Evolutionary conservation across 176 grass and related monocot species (phyloP).

Genomic region (Panicum miliaceum): DNA sequence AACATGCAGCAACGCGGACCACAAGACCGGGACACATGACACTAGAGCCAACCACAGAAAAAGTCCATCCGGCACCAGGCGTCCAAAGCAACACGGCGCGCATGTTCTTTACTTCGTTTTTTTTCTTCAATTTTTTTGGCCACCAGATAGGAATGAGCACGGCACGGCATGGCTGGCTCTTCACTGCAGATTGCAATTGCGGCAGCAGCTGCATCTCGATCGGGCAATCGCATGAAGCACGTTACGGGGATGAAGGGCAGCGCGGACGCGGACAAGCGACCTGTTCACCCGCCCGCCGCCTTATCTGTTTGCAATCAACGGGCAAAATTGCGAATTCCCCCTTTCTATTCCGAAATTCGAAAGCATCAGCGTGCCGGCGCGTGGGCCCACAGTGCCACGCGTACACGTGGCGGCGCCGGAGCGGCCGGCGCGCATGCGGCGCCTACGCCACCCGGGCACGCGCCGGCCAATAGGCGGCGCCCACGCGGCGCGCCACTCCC

Average conservation of each 20-base stretch:
- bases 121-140: too few species aligned
- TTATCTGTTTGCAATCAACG: not conserved
- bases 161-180: not conserved
- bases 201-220: not conserved
- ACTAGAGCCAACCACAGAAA: not conserved
- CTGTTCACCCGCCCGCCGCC: not conserved
- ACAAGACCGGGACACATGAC: not conserved
- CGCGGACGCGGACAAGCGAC: not conserved
- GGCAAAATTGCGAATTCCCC: not conserved
- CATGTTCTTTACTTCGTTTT: slow-evolving; percentile 20
- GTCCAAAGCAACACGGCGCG: slow-evolving; percentile 33
- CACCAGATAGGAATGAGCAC: slow-evolving; percentile 11
- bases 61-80: slow-evolving; percentile 11
- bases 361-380: not conserved
- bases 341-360: not conserved
- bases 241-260: not conserved
- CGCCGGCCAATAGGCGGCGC: not conserved
- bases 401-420: not conserved
- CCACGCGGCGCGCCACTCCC: not conserved
- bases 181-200: slow-evolving; percentile 5
- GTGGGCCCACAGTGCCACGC: too few species aligned
- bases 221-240: slow-evolving; percentile 29
- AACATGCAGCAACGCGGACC: not conserved
- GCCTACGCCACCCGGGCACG: not conserved
- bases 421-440: slow-evolving; percentile 13